Evolutionary conservation across 2,329 filamentous ascomycete genomes (phyloP).

Genomic region (Colletotrichum euphorbiae): DNA sequence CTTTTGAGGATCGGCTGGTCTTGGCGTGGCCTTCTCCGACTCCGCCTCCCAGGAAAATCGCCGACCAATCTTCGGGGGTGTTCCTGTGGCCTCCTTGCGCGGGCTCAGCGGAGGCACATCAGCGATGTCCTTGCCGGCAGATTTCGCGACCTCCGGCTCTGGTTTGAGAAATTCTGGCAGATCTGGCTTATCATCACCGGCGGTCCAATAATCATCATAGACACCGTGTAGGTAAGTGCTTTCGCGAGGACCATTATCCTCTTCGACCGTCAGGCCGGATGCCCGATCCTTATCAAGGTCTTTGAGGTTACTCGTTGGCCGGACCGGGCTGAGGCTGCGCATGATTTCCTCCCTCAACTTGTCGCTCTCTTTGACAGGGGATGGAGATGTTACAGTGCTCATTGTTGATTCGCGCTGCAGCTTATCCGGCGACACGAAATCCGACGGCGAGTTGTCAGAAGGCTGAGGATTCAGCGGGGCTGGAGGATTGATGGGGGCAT

Average conservation of each 20-base stretch:
- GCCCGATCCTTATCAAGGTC: conserved; percentile 16
- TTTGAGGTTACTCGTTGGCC: conserved; percentile 42
- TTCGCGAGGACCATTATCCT: conserved; percentile 53
- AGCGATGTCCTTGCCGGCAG: conserved; percentile 4
- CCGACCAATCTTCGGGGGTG: conserved; percentile 27
- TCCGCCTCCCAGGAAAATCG: conserved; percentile 59
- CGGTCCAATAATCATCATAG: conserved; percentile 75
- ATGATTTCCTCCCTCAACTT: conserved; percentile 80
- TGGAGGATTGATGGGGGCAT: conserved; percentile 29
- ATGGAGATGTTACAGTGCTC: conserved; percentile 61
- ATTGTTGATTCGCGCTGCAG: conserved; percentile 58
- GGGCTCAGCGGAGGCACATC: conserved; percentile 37
- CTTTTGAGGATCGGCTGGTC: conserved; percentile 4
- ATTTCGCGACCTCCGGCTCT: background rate
- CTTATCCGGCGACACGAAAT: conserved; percentile 50
- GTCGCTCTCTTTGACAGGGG: conserved; percentile 76
- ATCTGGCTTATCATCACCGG: conserved; percentile 55
- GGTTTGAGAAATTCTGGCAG: conserved; percentile 19
- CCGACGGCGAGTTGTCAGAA: conserved; percentile 43
- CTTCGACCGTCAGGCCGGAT: background rate
- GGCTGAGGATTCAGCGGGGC: conserved; percentile 41
- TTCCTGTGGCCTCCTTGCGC: conserved; percentile 35
- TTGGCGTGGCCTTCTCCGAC: conserved; percentile 41
- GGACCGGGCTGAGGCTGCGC: conserved; percentile 70
- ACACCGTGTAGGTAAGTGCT: conserved; percentile 74